Evolutionary conservation across 2,329 filamentous ascomycete genomes (phyloP).

Genomic region (Alternaria incomplexa): DNA sequence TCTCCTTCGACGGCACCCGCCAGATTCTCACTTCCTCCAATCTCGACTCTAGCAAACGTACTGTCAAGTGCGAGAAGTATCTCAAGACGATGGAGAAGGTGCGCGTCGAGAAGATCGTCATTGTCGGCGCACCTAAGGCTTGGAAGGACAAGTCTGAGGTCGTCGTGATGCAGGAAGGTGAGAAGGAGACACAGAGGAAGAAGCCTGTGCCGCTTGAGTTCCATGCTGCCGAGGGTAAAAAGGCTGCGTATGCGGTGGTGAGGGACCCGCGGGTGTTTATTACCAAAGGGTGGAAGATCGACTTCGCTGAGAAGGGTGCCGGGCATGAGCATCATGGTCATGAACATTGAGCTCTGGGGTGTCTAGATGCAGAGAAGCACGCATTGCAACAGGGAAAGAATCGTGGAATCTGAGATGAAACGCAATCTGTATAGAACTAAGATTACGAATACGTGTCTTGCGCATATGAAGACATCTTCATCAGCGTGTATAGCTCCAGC

Average conservation of each 20-base stretch:
- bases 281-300: constrained; percentile 68
- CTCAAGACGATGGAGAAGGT: constrained; percentile 80
- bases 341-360: constrained; percentile 19
- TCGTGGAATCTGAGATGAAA: background rate
- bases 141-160: constrained; percentile 73
- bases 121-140: constrained; percentile 76
- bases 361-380: background rate
- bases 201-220: constrained; percentile 66
- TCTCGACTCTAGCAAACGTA: constrained; percentile 53
- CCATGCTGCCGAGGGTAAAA: constrained; percentile 57
- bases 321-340: constrained; percentile 33
- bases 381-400: background rate
- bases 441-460: background rate
- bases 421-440: background rate
- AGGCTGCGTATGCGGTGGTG: constrained; percentile 68
- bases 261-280: constrained; percentile 68
- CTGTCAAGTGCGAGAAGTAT: constrained; percentile 73
- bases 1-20: constrained; percentile 65
- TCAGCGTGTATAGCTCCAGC: background rate
- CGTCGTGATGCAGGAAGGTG: constrained; percentile 67
- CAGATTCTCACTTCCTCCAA: constrained; percentile 71
- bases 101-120: constrained; percentile 79
- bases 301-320: constrained; percentile 50
- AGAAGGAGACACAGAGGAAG: constrained; percentile 50
- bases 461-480: background rate